A percentile compares a stretch with the other conserved stretches of the same genome.
phyloP scores from a whole-genome alignment of 2,329 filamentous ascomycete species.

The Coleophoma crateriformis region DNA sequence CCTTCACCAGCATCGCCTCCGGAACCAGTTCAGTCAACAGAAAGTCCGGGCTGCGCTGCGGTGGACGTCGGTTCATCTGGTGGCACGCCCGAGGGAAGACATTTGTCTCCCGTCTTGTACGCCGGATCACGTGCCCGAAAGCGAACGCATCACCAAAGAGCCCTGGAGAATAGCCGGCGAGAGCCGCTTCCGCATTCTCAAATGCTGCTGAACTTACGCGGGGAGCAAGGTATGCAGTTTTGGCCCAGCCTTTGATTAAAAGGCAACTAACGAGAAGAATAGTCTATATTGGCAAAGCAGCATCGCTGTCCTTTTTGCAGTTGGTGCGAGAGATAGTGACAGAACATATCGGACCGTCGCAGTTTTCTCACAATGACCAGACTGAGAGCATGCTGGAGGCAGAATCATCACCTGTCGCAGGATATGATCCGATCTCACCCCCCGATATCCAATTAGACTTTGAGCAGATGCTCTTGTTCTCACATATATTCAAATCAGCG shows the following conservation, averaged over 20 bases:
- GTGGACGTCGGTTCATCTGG: too few relatives aligned
- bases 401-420: slow-evolving; percentile 18
- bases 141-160: too few relatives aligned
- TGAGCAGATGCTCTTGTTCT: not conserved
- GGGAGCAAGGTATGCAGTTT: not conserved
- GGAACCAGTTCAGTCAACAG: too few relatives aligned
- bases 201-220: not conserved
- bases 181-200: too few relatives aligned
- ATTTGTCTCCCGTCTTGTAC: too few relatives aligned
- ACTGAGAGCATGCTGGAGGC: slow-evolving; percentile 1
- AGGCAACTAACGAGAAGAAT: not conserved
- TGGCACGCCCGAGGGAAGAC: too few relatives aligned
- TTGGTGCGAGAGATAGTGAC: not conserved
- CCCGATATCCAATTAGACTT: not conserved
- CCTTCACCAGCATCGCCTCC: too few relatives aligned
- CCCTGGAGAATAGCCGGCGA: too few relatives aligned
- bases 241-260: not conserved
- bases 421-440: not conserved
- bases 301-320: slow-evolving; percentile 3
- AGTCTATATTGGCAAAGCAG: slow-evolving; percentile 3
- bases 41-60: too few relatives aligned
- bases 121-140: too few relatives aligned
- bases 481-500: not conserved
- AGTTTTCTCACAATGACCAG: not conserved
- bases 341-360: slow-evolving; percentile 1